Conservation (phyloP, 2,329 filamentous ascomycete genomes). For the Fusarium azukiicola region DNA sequence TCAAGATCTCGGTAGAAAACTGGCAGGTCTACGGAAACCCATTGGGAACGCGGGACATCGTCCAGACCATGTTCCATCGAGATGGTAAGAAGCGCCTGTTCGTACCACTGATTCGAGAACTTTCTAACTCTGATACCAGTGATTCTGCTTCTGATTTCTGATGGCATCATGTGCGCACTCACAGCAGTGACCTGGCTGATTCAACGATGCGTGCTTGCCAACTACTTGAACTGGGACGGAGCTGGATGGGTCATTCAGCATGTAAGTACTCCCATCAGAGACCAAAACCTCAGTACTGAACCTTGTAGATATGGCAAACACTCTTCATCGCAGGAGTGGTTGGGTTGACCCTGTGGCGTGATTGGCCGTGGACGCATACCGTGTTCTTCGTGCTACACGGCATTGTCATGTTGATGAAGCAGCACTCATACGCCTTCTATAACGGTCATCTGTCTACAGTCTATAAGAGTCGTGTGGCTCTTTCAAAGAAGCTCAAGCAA, state of each 20-base stretch:
- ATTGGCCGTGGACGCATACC: slow-evolving; percentile 92
- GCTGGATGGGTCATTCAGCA: slow-evolving; percentile 88
- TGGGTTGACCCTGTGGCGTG: slow-evolving; percentile 83
- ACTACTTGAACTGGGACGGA: slow-evolving; percentile 83
- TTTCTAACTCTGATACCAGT: slow-evolving; percentile 60
- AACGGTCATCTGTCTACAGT: slow-evolving; percentile 86
- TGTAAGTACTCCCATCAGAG: slow-evolving; percentile 59
- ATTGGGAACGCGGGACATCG: slow-evolving; percentile 86
- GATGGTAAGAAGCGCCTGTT: slow-evolving; percentile 62
- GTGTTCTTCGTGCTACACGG: slow-evolving; percentile 89
- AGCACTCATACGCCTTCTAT: slow-evolving; percentile 90
- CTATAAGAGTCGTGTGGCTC: slow-evolving; percentile 71
- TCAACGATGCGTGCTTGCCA: slow-evolving; percentile 79
- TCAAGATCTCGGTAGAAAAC: slow-evolving; percentile 84
- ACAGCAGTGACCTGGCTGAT: slow-evolving; percentile 84
- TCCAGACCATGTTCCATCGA: slow-evolving; percentile 81
- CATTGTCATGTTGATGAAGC: slow-evolving; percentile 90
- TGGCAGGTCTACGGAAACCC: slow-evolving; percentile 84
- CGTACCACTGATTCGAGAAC: background rate
- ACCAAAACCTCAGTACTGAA: background rate
- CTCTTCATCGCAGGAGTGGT: slow-evolving; percentile 81
- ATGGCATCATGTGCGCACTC: slow-evolving; percentile 84
- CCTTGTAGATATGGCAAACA: slow-evolving; percentile 82
- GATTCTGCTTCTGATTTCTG: slow-evolving; percentile 78
- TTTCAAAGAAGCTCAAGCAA: slow-evolving; percentile 74